Evolutionary conservation across 805 yeast genomes (phyloP), one percentile per base, ranked within the genome.

Genomic region (Candida awuae): DNA sequence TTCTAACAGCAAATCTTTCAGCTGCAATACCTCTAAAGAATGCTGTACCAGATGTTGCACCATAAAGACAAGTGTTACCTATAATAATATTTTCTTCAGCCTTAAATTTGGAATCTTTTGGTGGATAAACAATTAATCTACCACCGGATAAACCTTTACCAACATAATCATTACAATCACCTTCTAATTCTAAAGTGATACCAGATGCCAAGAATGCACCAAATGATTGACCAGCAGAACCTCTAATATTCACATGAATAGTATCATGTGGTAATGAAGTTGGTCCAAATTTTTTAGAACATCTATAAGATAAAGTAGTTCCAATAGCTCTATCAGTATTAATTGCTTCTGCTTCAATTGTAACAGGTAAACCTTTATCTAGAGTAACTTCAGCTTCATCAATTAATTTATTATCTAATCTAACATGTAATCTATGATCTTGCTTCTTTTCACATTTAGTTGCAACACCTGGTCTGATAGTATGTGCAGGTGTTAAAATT

Each of bases 91-190:
- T 94, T 62, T 90, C 97, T 63, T 87, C 95, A 37, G 96, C 90
- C 63, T 84, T 85, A 72, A 88, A 88, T 21, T 67, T 68, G 18
- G 95, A 77, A 49, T 70, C 77, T 55, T 75, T 74, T 51, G 96
- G 96, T 43, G 98, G 98, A 65, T 81, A 90, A 46, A 92, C 85
- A 54, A 88, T 76, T 44, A 90, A 58, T 54, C 95, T 76, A 62
- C 98, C 98, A 55, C 98, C 98, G 45, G 95, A 84, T 43, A 90
- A 70, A 52, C 97, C 97, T 67, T 90, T 90, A 50, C 97, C 98
- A 48, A 92, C 95, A 63, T 92, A 90, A 68, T 90, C 98, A 60
- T 90, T 90, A 51, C 96, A 85, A 64, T 90, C 98, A 70, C 98
- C 98, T 67, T 86, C 95, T 49, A 90, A 71, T 61, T 85, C 94